A percentile compares a stretch with the other conserved stretches of the same genome.
Conservation (phyloP, 2,329 filamentous ascomycete genomes). For the Scedosporium boydii region DNA sequence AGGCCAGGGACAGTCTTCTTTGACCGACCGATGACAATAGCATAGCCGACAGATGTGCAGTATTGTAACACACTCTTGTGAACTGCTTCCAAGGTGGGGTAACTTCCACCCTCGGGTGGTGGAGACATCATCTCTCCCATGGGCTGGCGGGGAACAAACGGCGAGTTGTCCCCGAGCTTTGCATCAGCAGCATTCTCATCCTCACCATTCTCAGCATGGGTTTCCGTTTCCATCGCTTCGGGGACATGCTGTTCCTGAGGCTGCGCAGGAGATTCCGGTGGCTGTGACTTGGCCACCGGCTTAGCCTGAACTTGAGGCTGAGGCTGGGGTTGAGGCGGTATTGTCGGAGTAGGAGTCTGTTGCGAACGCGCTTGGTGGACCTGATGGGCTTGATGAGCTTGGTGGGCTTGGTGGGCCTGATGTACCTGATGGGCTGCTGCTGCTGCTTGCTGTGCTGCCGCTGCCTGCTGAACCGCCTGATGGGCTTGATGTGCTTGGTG, state of each 20-base stretch:
- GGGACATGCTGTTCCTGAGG: slow-evolving; percentile 31
- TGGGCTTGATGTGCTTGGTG: slow-evolving; percentile 7
- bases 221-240: slow-evolving; percentile 45
- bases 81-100: slow-evolving; percentile 53
- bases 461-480: slow-evolving; percentile 8
- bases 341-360: slow-evolving; percentile 20
- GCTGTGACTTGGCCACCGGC: slow-evolving; percentile 8
- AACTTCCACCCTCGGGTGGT: slow-evolving; percentile 55
- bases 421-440: slow-evolving; percentile 21
- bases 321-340: slow-evolving; percentile 16
- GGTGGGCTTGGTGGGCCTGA: slow-evolving; percentile 13
- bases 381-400: slow-evolving; percentile 18
- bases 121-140: slow-evolving; percentile 53
- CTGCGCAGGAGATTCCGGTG: slow-evolving; percentile 23
- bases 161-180: slow-evolving; percentile 38
- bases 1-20: slow-evolving; percentile 59
- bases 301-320: slow-evolving; percentile 17
- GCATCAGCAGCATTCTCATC: slow-evolving; percentile 33
- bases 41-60: slow-evolving; percentile 58
- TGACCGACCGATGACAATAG: slow-evolving; percentile 57
- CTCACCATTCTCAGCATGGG: slow-evolving; percentile 34
- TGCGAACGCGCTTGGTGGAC: slow-evolving; percentile 15
- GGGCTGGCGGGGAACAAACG: slow-evolving; percentile 42
- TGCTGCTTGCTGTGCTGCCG: slow-evolving; percentile 28
- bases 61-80: slow-evolving; percentile 56